Evolutionary conservation across 306 rosid genomes (phyloP), one percentile per base, ranked within the genome.

Genomic region (Trifolium subterraneum): DNA sequence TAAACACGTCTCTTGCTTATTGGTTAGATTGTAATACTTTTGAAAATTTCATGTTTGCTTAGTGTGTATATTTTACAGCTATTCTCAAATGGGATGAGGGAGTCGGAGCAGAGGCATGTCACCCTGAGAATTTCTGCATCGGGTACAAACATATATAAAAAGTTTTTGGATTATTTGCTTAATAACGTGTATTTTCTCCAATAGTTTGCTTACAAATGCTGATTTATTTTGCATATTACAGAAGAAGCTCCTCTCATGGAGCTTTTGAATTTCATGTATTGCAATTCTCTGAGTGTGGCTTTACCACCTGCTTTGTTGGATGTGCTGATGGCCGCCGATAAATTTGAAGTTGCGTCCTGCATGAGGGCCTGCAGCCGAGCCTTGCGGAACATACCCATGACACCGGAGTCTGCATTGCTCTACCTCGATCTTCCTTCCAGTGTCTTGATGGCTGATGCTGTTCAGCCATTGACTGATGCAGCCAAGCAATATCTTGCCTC

Each of bases 1-100:
- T 94, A 77, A n/a, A n/a, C 12, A 59, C 6, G 23, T 48, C 31
- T 27, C 23, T 22, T 71, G 39, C 44, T 71, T 42, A 7, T 56
- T 54, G n/a, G 47, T 48, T 60, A 51, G 9, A 44, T 82, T 73
- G 71, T 47, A 33, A 19, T 44, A 58, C 7, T 4, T 38, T 18
- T 70, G 59, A 39, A 16, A 80, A 18, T 54, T 44, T 2, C 50
- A 29, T 58, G 38, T 9, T 56, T 64, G 58, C 66, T 83, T 7
- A 79, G 75, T 69, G 19, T 25, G 66, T 36, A 71, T 75, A 13
- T 77, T 71, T 44, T 73, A 18, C 76, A 95, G 99, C 87, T 95
- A 36, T 95, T 95, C 77, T 92, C 99, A 15, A 94, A 95, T 61
- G 99, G 99, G 68, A 95, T 95, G 99, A 95, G 83, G 86, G 99